Evolutionary conservation across 805 yeast species (phyloP).

Genomic region (Sugiyamaella chiloensis): DNA sequence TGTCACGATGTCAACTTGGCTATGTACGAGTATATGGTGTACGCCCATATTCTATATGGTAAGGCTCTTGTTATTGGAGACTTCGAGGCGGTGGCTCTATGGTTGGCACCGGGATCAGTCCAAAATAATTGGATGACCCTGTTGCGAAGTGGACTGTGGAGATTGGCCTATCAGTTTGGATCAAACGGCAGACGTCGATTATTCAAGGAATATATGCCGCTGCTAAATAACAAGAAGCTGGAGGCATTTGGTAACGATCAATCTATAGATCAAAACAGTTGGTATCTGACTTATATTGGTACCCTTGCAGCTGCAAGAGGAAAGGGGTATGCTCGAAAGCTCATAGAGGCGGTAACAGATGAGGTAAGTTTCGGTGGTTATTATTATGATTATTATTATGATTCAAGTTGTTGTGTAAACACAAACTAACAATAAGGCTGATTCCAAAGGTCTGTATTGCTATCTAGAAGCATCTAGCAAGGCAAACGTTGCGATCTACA

Average conservation of each 20-base stretch:
- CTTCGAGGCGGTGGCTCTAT: conserved; percentile 40
- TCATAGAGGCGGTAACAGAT: conserved; percentile 49
- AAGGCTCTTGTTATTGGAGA: conserved; percentile 52
- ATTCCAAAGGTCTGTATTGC: conserved; percentile 35
- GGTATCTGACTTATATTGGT: conserved; percentile 61
- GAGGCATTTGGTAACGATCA: conserved; percentile 42
- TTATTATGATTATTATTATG: too few species aligned
- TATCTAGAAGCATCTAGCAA: conserved; percentile 60
- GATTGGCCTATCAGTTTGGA: conserved; percentile 38
- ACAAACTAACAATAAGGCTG: conserved; percentile 26
- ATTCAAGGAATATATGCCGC: conserved; percentile 48
- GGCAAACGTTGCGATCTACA: conserved; percentile 50
- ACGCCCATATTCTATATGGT: conserved; percentile 50
- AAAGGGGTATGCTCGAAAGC: conserved; percentile 52
- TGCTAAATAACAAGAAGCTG: conserved; percentile 42
- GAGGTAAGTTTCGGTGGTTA: too few species aligned
- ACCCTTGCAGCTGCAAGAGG: conserved; percentile 58
- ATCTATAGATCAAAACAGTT: conserved; percentile 35
- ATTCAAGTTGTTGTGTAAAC: conserved; percentile 8
- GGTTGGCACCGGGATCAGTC: conserved; percentile 33
- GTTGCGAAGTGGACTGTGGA: conserved; percentile 31
- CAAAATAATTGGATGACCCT: conserved; percentile 26
- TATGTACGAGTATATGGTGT: conserved; percentile 51
- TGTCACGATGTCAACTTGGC: conserved; percentile 44
- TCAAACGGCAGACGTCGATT: conserved; percentile 48